Conservation (phyloP, 257 asterid genomes). For the Lavandula angustifolia region DNA sequence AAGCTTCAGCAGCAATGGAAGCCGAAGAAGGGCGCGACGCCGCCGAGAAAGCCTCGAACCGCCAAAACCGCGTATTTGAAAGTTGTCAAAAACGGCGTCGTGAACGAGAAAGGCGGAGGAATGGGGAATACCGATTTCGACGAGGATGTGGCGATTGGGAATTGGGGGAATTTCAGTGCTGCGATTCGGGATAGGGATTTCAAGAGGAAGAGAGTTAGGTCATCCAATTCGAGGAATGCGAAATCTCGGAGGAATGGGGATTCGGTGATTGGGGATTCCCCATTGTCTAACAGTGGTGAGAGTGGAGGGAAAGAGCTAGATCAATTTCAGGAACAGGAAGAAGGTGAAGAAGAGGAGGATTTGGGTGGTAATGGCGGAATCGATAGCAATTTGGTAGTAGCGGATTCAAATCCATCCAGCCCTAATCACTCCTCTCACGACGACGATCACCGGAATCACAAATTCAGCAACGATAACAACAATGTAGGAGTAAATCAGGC, state of each 20-base stretch:
- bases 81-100: conserved; percentile 16
- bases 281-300: conserved; percentile 25
- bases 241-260: conserved; percentile 22
- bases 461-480: conserved; percentile 23
- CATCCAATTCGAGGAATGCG: conserved; percentile 28
- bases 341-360: conserved; percentile 17
- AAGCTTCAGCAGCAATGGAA: conserved; percentile 38
- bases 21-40: conserved; percentile 26
- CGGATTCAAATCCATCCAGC: conserved; percentile 29
- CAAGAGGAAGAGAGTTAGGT: conserved; percentile 36
- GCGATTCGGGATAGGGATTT: conserved; percentile 34
- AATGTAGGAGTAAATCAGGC: conserved; percentile 19
- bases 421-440: conserved; percentile 8
- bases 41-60: conserved; percentile 32
- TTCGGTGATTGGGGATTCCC: conserved; percentile 8
- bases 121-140: conserved; percentile 25
- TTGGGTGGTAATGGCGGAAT: conserved; percentile 31
- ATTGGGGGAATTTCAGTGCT: conserved; percentile 34
- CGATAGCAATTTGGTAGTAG: conserved; percentile 21
- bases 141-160: conserved; percentile 43
- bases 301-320: neutral
- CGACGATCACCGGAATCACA: conserved; percentile 20
- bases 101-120: conserved; percentile 24
- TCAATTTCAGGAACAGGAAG: neutral
- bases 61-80: conserved; percentile 26